A percentile compares a stretch with the other conserved stretches of the same genome.
Conservation (phyloP, 73 alveolate genomes). For the Paramecium bursaria region DNA sequence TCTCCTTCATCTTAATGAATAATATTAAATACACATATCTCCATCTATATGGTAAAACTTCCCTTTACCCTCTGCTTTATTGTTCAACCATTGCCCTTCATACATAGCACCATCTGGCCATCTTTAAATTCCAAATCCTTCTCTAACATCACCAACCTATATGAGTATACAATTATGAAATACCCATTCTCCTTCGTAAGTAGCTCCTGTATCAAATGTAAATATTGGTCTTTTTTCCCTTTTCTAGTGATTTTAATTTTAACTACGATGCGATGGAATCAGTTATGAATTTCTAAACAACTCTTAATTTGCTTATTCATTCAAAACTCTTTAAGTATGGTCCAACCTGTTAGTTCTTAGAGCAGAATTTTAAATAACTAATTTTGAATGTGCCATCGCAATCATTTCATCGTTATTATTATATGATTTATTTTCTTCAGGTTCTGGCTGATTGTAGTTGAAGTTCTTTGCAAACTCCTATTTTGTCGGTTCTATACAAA, state of each 20-base stretch:
- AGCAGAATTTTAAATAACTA: neutral
- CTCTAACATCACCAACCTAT: constrained; percentile 66
- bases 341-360: neutral
- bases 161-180: neutral
- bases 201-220: constrained; percentile 73
- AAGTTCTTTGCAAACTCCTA: too few species aligned
- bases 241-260: neutral
- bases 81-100: constrained; percentile 75
- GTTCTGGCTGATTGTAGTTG: too few species aligned
- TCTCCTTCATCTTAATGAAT: constrained; percentile 62
- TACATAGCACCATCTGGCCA: constrained; percentile 79
- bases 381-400: neutral
- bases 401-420: neutral
- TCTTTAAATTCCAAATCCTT: constrained; percentile 71
- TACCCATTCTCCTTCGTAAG: constrained; percentile 76
- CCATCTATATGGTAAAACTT: constrained; percentile 71
- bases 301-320: neutral
- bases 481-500: too few species aligned
- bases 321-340: neutral
- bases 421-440: neutral
- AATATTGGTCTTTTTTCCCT: constrained; percentile 4
- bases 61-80: constrained; percentile 74
- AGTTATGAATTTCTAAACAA: neutral
- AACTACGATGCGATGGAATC: neutral
- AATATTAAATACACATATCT: constrained; percentile 41